Evolutionary conservation across 2,329 filamentous ascomycete genomes (phyloP).

Genomic region (Metarhizium guizhouense): DNA sequence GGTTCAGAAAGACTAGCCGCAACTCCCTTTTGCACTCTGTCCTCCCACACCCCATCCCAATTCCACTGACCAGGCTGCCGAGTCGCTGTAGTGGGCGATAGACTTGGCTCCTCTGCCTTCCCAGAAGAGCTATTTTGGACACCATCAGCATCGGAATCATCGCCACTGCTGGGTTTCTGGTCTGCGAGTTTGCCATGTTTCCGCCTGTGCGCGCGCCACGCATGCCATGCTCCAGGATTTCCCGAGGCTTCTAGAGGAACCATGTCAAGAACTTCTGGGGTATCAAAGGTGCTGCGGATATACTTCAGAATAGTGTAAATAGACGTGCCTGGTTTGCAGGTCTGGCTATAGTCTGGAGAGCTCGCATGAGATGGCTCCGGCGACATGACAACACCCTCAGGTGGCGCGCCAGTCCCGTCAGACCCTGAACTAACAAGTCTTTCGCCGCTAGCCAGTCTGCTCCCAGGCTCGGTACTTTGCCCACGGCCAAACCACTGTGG

Average conservation of each 20-base stretch:
- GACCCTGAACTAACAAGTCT: conserved; percentile 19
- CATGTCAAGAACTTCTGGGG: conserved; percentile 66
- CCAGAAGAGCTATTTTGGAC: background rate
- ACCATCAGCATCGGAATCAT: background rate
- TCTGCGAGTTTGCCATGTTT: conserved; percentile 19
- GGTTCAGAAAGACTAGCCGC: conserved; percentile 69
- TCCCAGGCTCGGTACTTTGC: conserved; percentile 29
- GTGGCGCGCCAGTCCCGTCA: conserved; percentile 10
- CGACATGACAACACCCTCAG: conserved; percentile 16
- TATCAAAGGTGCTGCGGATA: conserved; percentile 72
- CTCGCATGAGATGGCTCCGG: conserved; percentile 19
- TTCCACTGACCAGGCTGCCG: conserved; percentile 74
- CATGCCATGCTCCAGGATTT: conserved; percentile 88
- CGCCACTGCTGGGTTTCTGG: background rate
- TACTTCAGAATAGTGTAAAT: conserved; percentile 69
- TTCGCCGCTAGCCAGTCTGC: conserved; percentile 33
- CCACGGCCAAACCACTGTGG: conserved; percentile 75
- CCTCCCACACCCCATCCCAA: conserved; percentile 96
- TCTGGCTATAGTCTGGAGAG: conserved; percentile 31
- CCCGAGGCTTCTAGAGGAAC: conserved; percentile 75
- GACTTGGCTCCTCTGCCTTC: background rate
- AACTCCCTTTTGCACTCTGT: conserved; percentile 73
- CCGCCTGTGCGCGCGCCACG: conserved; percentile 67
- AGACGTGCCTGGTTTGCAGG: conserved; percentile 35
- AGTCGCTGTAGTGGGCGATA: conserved; percentile 5